Evolutionary conservation across 768 basidiomycete species (phyloP), one percentile per base, ranked within the genome.

Genomic region (Amanita jacksonii): DNA sequence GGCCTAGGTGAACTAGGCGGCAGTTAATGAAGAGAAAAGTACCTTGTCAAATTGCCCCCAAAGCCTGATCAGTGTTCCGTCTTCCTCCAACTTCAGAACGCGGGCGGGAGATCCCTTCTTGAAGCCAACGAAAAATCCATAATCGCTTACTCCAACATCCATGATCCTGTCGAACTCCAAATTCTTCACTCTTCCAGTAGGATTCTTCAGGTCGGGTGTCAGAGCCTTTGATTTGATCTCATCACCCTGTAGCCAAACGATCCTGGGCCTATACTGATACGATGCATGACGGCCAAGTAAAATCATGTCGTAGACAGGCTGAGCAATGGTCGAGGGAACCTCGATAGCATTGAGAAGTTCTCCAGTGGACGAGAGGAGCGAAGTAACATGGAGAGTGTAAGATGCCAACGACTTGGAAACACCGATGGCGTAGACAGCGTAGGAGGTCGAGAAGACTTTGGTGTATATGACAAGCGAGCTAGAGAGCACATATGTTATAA

Each of bases 381-480:
- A 66, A 16, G 78, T 74, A 49, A 85, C 66, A 45, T 85, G 79
- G 1, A 94, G 62, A 10, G 80, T 81, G 53, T 80, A 78, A 0
- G 79, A 66, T 1, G 67, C 54, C 47, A 68, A 58, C 0, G 71
- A 71, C 47, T 72, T 73, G 5, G 72, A 62, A 22, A 76, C 56
- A 2, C 77, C 80, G 18, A 83, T 54, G 6, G 67, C 64, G 51
- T 76, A 91, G 27, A 91, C 52, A 0, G 78, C 65, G 2, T 64
- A 58, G 1, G 65, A 57, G 1, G 80, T 77, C 0, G 71, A 50
- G 6, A 78, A 58, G 8, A 94, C 57, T 46, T 78, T 73, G 4
- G 81, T 74, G 58, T 81, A 78, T 22, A 85, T 63, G 5, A 79
- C 67, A 5, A 76, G 67, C 1, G 79, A 78, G 15, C 89, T 91